Percentiles rank a stretch among this genome's conserved stretches.
Evolutionary conservation across 2,329 filamentous ascomycete species (phyloP).

Genomic region (Triangularia setosa): DNA sequence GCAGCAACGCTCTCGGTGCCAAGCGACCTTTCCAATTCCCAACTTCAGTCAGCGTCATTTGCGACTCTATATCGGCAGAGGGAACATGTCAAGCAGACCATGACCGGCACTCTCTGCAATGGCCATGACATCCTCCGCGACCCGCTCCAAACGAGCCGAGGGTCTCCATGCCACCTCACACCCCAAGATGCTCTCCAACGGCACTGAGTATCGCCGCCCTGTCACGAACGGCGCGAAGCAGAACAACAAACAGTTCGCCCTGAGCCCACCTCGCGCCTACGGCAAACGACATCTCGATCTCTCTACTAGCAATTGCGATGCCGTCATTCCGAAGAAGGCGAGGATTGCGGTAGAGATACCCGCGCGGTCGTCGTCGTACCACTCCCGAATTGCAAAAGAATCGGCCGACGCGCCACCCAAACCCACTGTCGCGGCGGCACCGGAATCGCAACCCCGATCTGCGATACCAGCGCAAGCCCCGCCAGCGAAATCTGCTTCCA

Average conservation of each 20-base stretch:
- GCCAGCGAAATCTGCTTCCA: conserved; percentile 19
- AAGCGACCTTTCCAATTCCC: conserved; percentile 9
- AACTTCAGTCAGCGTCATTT: conserved; percentile 1
- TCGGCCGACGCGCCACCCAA: conserved; percentile 24
- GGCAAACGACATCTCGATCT: conserved; percentile 46
- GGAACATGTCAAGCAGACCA: conserved; percentile 10
- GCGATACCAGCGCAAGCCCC: conserved; percentile 12
- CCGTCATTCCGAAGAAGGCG: conserved; percentile 45
- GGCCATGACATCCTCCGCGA: conserved; percentile 47
- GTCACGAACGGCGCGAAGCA: conserved; percentile 29
- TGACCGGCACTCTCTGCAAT: conserved; percentile 19
- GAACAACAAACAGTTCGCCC: conserved; percentile 28
- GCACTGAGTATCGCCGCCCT: conserved; percentile 19
- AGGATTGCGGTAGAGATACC: conserved; percentile 38
- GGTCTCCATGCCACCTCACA: conserved; percentile 36
- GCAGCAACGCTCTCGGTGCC: neutral
- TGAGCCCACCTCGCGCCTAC: conserved; percentile 26
- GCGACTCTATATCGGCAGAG: neutral
- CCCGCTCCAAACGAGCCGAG: conserved; percentile 50
- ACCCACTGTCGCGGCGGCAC: conserved; percentile 6
- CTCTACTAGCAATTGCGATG: conserved; percentile 38
- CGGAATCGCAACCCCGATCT: neutral
- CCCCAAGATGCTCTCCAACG: conserved; percentile 22
- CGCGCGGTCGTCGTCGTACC: conserved; percentile 27
- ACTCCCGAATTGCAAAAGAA: conserved; percentile 16